Percentiles rank a stretch among this genome's conserved stretches.
Conservation (phyloP, 1,139 yeast genomes). For the Pichia sp. region DNA sequence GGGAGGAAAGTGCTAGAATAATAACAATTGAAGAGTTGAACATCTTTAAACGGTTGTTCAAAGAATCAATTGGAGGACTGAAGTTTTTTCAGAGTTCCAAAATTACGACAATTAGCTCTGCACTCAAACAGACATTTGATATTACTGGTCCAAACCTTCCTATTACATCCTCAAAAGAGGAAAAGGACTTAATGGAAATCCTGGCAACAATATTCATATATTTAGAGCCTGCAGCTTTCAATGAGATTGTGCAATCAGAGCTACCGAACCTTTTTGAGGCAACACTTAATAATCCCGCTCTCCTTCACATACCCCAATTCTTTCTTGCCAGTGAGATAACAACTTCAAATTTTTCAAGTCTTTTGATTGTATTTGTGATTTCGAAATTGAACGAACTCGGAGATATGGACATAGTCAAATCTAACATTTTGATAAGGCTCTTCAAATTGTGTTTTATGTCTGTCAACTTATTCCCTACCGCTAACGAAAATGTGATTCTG, state of each 20-base stretch:
- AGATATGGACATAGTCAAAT: conserved; percentile 68
- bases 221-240: conserved; percentile 92
- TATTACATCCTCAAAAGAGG: conserved; percentile 84
- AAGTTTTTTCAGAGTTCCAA: conserved; percentile 63
- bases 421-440: conserved; percentile 76
- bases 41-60: conserved; percentile 69
- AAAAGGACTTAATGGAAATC: conserved; percentile 92
- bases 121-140: conserved; percentile 54
- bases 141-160: conserved; percentile 79
- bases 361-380: conserved; percentile 70
- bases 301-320: conserved; percentile 88
- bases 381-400: conserved; percentile 76
- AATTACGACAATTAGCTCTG: conserved; percentile 36
- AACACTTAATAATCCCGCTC: conserved; percentile 79
- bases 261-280: conserved; percentile 73
- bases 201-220: conserved; percentile 92
- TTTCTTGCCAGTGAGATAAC: conserved; percentile 92
- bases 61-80: conserved; percentile 81
- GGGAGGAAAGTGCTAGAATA: conserved; percentile 87
- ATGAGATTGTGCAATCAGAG: conserved; percentile 83
- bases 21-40: conserved; percentile 79
- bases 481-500: conserved; percentile 81
- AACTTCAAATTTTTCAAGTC: conserved; percentile 88
- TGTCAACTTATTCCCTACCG: conserved; percentile 81
- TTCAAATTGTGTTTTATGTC: conserved; percentile 95